phyloP scores from a whole-genome alignment of 2,329 filamentous ascomycete genomes.

The Colletotrichum sp. region DNA sequence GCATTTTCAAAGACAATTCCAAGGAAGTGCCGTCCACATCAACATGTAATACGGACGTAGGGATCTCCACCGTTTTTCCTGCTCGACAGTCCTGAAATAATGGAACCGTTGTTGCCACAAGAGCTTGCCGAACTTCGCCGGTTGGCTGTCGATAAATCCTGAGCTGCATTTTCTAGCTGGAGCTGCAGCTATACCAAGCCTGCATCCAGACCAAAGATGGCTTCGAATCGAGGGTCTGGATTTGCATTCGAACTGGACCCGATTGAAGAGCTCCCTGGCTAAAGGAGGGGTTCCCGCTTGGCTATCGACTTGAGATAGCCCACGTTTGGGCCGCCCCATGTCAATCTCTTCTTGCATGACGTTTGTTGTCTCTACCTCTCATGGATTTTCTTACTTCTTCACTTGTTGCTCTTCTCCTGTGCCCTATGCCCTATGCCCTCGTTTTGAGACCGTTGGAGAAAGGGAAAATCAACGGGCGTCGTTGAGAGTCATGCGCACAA shows the following conservation, averaged over 20 bases:
- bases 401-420: not conserved
- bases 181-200: not conserved
- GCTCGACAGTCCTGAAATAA: not conserved
- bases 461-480: not conserved
- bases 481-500: conserved; percentile 4
- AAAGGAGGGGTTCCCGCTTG: not conserved
- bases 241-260: not conserved
- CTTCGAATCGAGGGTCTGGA: not conserved
- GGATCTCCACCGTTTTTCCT: not conserved
- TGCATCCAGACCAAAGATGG: not conserved
- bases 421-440: not conserved
- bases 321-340: not conserved
- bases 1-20: not conserved
- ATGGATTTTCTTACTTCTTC: not conserved
- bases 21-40: not conserved
- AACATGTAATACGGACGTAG: not conserved
- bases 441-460: not conserved
- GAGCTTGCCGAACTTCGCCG: not conserved
- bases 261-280: not conserved
- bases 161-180: not conserved
- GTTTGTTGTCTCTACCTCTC: not conserved
- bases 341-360: not conserved
- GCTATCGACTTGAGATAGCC: not conserved
- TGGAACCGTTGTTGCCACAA: not conserved
- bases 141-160: not conserved